Percentiles rank a stretch among this genome's conserved stretches.
Conservation (phyloP, 2,329 filamentous ascomycete genomes). For the Periglandula ipomoeae region DNA sequence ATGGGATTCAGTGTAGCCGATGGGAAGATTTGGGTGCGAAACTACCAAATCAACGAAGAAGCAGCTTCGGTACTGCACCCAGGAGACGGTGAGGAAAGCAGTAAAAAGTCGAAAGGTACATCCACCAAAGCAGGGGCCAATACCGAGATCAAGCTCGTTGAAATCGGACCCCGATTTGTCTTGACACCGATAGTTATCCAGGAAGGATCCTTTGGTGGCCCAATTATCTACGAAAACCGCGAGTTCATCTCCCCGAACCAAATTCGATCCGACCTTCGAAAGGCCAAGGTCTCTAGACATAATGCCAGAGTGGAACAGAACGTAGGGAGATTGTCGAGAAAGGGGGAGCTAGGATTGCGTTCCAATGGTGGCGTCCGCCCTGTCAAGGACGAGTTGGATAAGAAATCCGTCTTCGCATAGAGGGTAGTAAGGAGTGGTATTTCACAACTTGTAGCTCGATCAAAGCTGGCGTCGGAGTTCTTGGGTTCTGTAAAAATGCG, state of each 20-base stretch:
- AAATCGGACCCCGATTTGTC: slow-evolving; percentile 90
- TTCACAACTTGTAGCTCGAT: neutral
- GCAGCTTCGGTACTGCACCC: slow-evolving; percentile 46
- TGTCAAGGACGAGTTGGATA: slow-evolving; percentile 64
- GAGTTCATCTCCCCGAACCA: slow-evolving; percentile 96
- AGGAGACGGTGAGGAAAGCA: slow-evolving; percentile 29
- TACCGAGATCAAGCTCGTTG: slow-evolving; percentile 74
- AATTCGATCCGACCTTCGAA: slow-evolving; percentile 70
- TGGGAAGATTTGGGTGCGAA: slow-evolving; percentile 91
- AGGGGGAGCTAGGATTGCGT: slow-evolving; percentile 65
- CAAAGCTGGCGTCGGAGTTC: slow-evolving; percentile 2
- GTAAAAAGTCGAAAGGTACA: slow-evolving; percentile 30
- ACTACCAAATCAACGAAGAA: slow-evolving; percentile 86
- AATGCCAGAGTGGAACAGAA: slow-evolving; percentile 66
- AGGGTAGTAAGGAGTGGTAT: neutral
- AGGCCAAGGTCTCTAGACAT: slow-evolving; percentile 68
- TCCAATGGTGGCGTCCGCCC: slow-evolving; percentile 54
- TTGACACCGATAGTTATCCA: slow-evolving; percentile 91
- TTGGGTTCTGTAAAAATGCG: neutral
- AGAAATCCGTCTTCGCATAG: slow-evolving; percentile 65
- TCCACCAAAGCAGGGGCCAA: slow-evolving; percentile 39
- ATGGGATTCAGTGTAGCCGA: slow-evolving; percentile 87
- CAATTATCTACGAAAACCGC: slow-evolving; percentile 97
- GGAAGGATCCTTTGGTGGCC: slow-evolving; percentile 89
- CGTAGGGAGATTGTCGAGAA: slow-evolving; percentile 64